Base-by-base conservation (phyloP, 2,329 filamentous ascomycete species). In the Coleophoma crateriformis region DNA sequence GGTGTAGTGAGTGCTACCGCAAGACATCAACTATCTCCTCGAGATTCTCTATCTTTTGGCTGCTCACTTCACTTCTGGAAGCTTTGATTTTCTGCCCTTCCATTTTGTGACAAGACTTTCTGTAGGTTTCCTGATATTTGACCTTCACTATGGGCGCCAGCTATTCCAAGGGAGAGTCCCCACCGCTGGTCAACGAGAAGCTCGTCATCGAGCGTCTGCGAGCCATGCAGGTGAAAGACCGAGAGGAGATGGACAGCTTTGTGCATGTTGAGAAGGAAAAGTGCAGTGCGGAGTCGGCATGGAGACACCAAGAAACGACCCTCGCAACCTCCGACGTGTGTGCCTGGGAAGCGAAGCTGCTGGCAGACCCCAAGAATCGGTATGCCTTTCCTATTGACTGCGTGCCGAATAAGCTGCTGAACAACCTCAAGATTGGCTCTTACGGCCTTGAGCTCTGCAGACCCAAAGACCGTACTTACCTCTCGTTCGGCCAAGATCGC, bases 301-400 rank as follows among this genome's bases (percentile, higher is more conserved):
- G 69, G 27, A 76, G 52, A 49, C 47, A 38, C 13, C 43, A 41
- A 22, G 44, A 51, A 67, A 56, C 56, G 10, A 49, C 53, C 48
- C 70, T 89, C 3, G 76, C 76, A 1, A 64, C 81, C 12, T 63
- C 71, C 12, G 66, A 74, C 5, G 70, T 82, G 11, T 67, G 73
- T 50, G 64, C 75, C 44, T 87, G 84, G 82, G 80, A 87, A 67
- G 72, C 74, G 45, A 69, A 76, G 57, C 69, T 87, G 33, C 72
- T 88, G 54, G 68, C 76, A 43, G 82, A 88, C 61, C 79, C 84
- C 15, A 82, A 82, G 69, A 83, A 77, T 71, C 82, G 78, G 84
- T 83, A 50, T 27, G 27, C 5, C 27, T 27, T 7, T 27, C 27
- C 27, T 27, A 10, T 27, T 27, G 27, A 27, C 8, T 27, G 6